Percentiles rank a stretch among this genome's conserved stretches.
Evolutionary conservation across 75 land plant genomes (phyloP).

Genomic region (Pinus taeda): DNA sequence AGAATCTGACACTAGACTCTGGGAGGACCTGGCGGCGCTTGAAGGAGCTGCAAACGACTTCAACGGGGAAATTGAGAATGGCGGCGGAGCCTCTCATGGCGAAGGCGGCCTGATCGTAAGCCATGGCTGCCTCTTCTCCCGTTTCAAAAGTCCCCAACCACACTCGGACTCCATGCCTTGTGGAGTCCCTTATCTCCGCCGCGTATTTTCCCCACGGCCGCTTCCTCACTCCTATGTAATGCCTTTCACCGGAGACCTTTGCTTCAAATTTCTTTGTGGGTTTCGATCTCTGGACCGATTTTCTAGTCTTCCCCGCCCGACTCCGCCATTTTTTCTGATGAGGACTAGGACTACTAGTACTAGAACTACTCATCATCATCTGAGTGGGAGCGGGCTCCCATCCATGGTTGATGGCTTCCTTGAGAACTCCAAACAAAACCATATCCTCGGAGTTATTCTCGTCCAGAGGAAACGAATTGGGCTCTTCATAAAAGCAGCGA

Average conservation of each 20-base stretch:
- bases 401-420: slow-evolving; percentile 14
- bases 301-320: background rate
- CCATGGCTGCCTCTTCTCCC: slow-evolving; percentile 51
- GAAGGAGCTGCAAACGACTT: background rate
- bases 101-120: slow-evolving; percentile 62
- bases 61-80: slow-evolving; percentile 44
- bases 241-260: background rate
- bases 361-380: background rate
- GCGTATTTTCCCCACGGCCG: slow-evolving; percentile 48
- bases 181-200: slow-evolving; percentile 43
- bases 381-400: slow-evolving; percentile 5
- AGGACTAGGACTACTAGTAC: background rate
- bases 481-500: background rate
- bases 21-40: background rate
- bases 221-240: slow-evolving; percentile 36
- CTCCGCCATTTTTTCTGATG: background rate
- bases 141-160: slow-evolving; percentile 53
- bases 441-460: slow-evolving; percentile 36
- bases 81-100: slow-evolving; percentile 52
- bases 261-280: background rate
- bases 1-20: background rate
- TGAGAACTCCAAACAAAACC: slow-evolving; percentile 22
- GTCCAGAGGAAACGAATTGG: slow-evolving; percentile 17
- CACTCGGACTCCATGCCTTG: slow-evolving; percentile 19
- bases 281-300: background rate